These are phyloP conservation scores for Boletellus dicymbophilus DNA, from an alignment of 1,284 basidiomycete genomes.

Conservation along the genomic window DNA sequence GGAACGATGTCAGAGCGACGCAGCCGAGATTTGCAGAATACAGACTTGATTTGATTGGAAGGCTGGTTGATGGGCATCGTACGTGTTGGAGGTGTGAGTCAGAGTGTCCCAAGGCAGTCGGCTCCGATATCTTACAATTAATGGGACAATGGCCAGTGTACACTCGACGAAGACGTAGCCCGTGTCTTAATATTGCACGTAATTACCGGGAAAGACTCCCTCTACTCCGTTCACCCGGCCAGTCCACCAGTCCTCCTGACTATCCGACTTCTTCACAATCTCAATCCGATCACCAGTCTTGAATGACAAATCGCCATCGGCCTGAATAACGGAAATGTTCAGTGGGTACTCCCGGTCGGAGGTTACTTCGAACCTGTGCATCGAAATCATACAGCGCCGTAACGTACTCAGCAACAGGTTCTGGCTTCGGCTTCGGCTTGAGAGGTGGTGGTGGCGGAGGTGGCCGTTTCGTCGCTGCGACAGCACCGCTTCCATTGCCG, in stretches of 20 bases:
- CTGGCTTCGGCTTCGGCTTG: slow-evolving; percentile 76
- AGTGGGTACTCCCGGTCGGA: not conserved
- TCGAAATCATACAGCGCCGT: slow-evolving; percentile 96
- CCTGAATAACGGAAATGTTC: slow-evolving; percentile 44
- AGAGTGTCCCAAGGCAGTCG: too few species aligned
- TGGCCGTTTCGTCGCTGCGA: slow-evolving; percentile 64
- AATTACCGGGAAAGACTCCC: slow-evolving; percentile 92
- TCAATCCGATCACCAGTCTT: slow-evolving; percentile 93
- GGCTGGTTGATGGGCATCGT: slow-evolving; percentile 75
- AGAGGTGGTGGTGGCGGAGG: slow-evolving; percentile 86
- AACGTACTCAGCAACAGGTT: slow-evolving; percentile 70
- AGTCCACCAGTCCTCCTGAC: slow-evolving; percentile 98
- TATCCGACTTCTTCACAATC: slow-evolving; percentile 83
- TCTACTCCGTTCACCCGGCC: slow-evolving; percentile 82
- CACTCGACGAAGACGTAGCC: not conserved
- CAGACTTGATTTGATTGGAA: slow-evolving; percentile 84
- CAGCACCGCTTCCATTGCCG: slow-evolving; percentile 14
- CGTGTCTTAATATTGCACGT: slow-evolving; percentile 35
- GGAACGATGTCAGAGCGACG: slow-evolving; percentile 6
- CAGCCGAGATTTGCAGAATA: not conserved
- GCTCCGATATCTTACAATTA: too few species aligned
- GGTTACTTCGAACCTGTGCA: slow-evolving; percentile 59
- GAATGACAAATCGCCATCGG: slow-evolving; percentile 94
- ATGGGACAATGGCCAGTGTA: too few species aligned
- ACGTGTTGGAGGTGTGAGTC: slow-evolving; percentile 1